Evolutionary conservation across 2,329 filamentous ascomycete species (phyloP).

Genomic region (Arachnomyces sp.): DNA sequence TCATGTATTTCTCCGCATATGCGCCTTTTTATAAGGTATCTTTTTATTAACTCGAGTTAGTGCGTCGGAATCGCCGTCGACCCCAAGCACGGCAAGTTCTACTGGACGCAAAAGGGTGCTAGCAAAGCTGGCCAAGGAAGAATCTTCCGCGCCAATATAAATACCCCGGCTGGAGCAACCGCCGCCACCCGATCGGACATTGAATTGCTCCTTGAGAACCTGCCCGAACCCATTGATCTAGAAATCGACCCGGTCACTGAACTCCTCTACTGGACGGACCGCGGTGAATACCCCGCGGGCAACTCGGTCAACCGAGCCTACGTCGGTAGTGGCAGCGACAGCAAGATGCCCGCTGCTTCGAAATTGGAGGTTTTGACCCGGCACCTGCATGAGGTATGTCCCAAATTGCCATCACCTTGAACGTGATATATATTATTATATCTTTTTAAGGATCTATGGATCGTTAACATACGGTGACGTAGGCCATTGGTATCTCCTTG

Average conservation of each 20-base stretch:
- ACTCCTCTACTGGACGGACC: constrained; percentile 54
- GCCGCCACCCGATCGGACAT: constrained; percentile 35
- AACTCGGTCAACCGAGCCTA: constrained; percentile 44
- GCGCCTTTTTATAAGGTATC: too few relatives aligned
- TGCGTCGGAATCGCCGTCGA: constrained; percentile 51
- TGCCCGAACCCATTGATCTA: constrained; percentile 53
- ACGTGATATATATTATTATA: too few relatives aligned
- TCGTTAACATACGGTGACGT: too few relatives aligned
- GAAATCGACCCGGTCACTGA: constrained; percentile 43
- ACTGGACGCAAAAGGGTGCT: constrained; percentile 55
- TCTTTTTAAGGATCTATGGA: too few relatives aligned
- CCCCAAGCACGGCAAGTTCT: constrained; percentile 38
- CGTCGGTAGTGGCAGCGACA: constrained; percentile 13
- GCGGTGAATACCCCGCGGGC: constrained; percentile 50
- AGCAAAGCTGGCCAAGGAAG: constrained; percentile 45
- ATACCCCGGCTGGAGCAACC: constrained; percentile 28
- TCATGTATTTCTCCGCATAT: too few relatives aligned
- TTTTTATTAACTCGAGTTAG: constrained; percentile 38
- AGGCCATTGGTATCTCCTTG: constrained; percentile 20
- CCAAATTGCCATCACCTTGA: too few relatives aligned
- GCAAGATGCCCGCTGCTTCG: constrained; percentile 21
- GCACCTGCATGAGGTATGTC: constrained; percentile 41
- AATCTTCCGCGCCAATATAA: constrained; percentile 46
- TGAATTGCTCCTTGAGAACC: constrained; percentile 33
- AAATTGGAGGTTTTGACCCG: constrained; percentile 18